phyloP scores from a whole-genome alignment of 768 basidiomycete species.

The Pulveroboletus frians region DNA sequence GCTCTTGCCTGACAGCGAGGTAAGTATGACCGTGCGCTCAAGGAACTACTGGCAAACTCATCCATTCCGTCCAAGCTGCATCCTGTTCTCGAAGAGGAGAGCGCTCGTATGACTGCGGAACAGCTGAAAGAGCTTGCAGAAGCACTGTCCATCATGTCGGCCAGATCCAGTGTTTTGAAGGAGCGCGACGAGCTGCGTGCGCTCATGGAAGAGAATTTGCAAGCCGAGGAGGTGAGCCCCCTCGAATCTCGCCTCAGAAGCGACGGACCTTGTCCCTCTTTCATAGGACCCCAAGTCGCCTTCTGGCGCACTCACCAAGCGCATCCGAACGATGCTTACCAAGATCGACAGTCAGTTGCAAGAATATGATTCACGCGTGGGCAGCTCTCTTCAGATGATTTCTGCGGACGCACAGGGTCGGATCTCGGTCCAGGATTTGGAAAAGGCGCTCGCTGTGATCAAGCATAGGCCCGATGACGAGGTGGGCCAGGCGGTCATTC shows the following conservation, averaged over 20 bases:
- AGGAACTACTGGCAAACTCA: neutral
- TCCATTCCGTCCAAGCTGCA: conserved; percentile 42
- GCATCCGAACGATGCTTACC: conserved; percentile 91
- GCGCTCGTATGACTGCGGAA: conserved; percentile 96
- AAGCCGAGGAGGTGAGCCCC: conserved; percentile 69
- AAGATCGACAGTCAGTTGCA: conserved; percentile 92
- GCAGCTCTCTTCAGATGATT: conserved; percentile 80
- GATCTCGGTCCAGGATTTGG: conserved; percentile 82
- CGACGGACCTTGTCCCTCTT: neutral
- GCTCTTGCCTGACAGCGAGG: conserved; percentile 86
- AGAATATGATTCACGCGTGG: conserved; percentile 87
- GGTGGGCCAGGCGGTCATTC: conserved; percentile 78
- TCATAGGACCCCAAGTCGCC: conserved; percentile 71
- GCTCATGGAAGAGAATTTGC: conserved; percentile 92
- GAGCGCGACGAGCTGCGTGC: conserved; percentile 88
- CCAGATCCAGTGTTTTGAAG: conserved; percentile 91
- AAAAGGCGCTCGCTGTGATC: conserved; percentile 89
- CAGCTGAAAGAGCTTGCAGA: conserved; percentile 93
- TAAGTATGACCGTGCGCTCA: conserved; percentile 26
- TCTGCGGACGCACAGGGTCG: conserved; percentile 81
- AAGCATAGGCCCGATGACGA: conserved; percentile 90
- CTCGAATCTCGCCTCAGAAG: neutral
- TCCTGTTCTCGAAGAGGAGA: conserved; percentile 55
- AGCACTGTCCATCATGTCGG: conserved; percentile 83
- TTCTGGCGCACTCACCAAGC: conserved; percentile 85